phyloP scores from a whole-genome alignment of 441 rosid species.

The Raphanus hybrid region DNA sequence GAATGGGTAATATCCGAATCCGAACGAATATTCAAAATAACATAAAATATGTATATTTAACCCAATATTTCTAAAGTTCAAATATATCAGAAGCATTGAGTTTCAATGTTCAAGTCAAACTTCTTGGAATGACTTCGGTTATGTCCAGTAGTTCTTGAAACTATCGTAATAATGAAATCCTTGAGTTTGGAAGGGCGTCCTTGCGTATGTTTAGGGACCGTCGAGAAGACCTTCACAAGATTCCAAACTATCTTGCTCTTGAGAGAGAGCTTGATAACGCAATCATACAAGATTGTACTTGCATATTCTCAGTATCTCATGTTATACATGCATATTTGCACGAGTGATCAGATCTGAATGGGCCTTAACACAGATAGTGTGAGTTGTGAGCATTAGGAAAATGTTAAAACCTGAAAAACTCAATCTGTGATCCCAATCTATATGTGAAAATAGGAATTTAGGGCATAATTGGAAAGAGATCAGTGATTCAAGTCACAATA shows the following conservation, averaged over 20 bases:
- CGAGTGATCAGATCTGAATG: neutral
- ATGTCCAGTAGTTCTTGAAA: neutral
- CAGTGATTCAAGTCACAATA: neutral
- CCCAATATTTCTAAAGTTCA: too few species aligned
- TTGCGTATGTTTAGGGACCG: neutral
- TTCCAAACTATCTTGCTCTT: neutral
- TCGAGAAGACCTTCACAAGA: neutral
- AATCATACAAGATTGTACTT: slow-evolving; percentile 1
- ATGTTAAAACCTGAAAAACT: neutral
- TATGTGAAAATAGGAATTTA: neutral
- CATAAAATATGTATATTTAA: too few species aligned
- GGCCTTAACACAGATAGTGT: neutral
- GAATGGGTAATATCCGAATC: too few species aligned
- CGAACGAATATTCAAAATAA: too few species aligned
- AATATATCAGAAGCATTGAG: too few species aligned
- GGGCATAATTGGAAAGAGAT: neutral
- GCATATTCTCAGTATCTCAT: neutral
- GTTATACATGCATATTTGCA: neutral
- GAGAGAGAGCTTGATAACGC: neutral
- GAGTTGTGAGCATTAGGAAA: neutral
- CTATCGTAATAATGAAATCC: neutral
- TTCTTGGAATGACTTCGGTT: neutral
- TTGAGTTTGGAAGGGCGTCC: neutral
- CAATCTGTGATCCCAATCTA: neutral
- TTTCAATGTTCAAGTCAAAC: neutral